Conservation (phyloP, 345 rosid genomes). For the Sisymbrium irio region DNA sequence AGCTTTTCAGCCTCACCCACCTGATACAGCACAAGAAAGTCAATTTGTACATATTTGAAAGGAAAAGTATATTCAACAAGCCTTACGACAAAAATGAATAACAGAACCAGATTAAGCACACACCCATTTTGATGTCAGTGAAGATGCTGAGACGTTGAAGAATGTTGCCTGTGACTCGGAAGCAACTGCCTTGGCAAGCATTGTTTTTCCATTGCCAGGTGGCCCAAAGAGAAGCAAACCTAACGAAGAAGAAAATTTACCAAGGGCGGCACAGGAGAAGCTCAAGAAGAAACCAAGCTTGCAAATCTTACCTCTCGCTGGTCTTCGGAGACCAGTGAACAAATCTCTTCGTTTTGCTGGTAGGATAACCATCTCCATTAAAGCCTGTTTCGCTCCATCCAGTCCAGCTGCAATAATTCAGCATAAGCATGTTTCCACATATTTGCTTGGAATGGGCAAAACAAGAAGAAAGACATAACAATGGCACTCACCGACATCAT, state of each 20-base stretch:
- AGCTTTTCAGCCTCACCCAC: constrained; percentile 99
- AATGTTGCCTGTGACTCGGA: constrained; percentile 96
- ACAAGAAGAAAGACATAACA: background rate
- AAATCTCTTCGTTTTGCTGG: constrained; percentile 90
- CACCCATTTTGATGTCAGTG: constrained; percentile 96
- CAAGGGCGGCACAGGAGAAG: background rate
- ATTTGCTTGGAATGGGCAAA: background rate
- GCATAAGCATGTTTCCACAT: constrained; percentile 2
- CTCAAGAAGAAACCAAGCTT: constrained; percentile 6
- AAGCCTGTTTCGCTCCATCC: constrained; percentile 91
- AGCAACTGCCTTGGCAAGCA: constrained; percentile 99
- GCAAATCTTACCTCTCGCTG: constrained; percentile 74
- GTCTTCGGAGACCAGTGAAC: constrained; percentile 93
- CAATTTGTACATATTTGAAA: background rate
- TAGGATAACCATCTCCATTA: constrained; percentile 96
- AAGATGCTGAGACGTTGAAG: constrained; percentile 94
- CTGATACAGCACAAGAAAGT: constrained; percentile 38
- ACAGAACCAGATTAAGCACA: constrained; percentile 7
- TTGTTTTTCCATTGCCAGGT: constrained; percentile 98
- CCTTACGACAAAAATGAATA: constrained; percentile 5
- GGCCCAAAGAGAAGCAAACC: constrained; percentile 98
- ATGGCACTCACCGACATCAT: constrained; percentile 79
- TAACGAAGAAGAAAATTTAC: constrained; percentile 21
- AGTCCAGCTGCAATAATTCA: constrained; percentile 71
- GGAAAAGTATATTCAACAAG: no score